Base-by-base conservation (phyloP, 108 stramenopile species). In the Cyclostephanos tholiformis region DNA sequence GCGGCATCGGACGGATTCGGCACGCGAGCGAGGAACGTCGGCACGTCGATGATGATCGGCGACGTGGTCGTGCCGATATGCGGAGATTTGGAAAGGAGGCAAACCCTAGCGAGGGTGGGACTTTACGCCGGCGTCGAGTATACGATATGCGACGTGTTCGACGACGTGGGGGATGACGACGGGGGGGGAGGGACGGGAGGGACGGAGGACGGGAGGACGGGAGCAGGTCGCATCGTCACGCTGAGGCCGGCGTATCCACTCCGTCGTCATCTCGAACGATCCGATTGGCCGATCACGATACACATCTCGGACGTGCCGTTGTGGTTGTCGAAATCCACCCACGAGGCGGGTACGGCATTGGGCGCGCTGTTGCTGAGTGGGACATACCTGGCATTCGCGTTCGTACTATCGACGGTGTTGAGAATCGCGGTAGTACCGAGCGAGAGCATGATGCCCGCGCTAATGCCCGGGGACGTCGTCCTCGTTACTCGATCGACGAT, bases 101-200 rank as follows among this genome's bases (percentile, higher is more conserved):
- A 81, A 71, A 44, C 56, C 17, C 72, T 88, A 8, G 87, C 87
- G 17, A 63, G 74, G 11, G 60, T 72, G 17, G 87, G 87, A 0
- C 38, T 88, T 20, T 88, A 88, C 75, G 71, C 87, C 19, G 87
- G 87, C 25, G 87, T 88, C 2, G 87, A 88, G 66, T 88, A 88
- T 51, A 23, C 65, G 38, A 60, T 85, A 10, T 76, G 77, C 55
- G 66, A 80, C 20, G 49, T 79, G 36, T 44, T 70, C 20, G 50
- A 69, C 41, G 82, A 56, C 25, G n/a, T 1, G 9, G 55, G 30
- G 4, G 20, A 17, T 0, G 50, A 72, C n/a, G n/a, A n/a, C n/a
- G n/a, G n/a, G n/a, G 36, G 65, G 35, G 4, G 53, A 75, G 62
- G 26, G 30, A 52, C 49, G n/a, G n/a, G n/a, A n/a, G n/a, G n/a